Base-by-base conservation (phyloP, 2,329 filamentous ascomycete genomes). In the Arthrobotrys entomopaga region DNA sequence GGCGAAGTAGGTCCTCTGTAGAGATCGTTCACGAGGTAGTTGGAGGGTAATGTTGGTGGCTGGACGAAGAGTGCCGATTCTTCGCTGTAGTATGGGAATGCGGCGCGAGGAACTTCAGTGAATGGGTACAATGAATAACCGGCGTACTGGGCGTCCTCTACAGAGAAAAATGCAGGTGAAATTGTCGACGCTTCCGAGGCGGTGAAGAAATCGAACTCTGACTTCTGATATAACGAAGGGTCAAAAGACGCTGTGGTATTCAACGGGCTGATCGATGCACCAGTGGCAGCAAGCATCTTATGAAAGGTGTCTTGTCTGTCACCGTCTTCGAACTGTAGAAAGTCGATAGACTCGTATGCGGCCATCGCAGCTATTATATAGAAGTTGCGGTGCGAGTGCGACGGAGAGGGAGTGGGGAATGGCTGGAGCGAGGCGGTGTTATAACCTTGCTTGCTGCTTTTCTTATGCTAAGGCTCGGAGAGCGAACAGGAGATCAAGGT, bases 221-320 rank as follows among this genome's bases (percentile, higher is more conserved):
- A 57, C 52, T 74, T 74, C 40, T 66, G 58, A 22, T 67, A 74
- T 74, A 74, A 63, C 52, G 70, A 67, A 38, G 70, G 50, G 26
- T 74, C 70, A 24, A 74, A 74, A 19, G 70, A 67, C 61, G 70
- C 57, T 67, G 65, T 69, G 54, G 70, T 74, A 43, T 57, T 74
- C 19, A 67, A 56, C 26, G 70, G 63, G 20, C 63, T 66, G 29
- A 74, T 74, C n/a, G 63, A 63, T 57, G 70, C 70, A 34, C 70
- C 70, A n/a, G 70, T 74, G 43, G 70, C 70, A 63, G 70, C 63
- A 43, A 74, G 70, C 70, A 74, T 74, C 70, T 74, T 74, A 74
- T 74, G 63, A 19, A 74, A 74, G 8, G 70, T 74, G 46, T 74
- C 70, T 59, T 74, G 70, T 59, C 70, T 74, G 29, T 74, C 70